Evolutionary conservation across 768 basidiomycete genomes (phyloP), one percentile per base, ranked within the genome.

Genomic region (Phaeolepiota aurea): DNA sequence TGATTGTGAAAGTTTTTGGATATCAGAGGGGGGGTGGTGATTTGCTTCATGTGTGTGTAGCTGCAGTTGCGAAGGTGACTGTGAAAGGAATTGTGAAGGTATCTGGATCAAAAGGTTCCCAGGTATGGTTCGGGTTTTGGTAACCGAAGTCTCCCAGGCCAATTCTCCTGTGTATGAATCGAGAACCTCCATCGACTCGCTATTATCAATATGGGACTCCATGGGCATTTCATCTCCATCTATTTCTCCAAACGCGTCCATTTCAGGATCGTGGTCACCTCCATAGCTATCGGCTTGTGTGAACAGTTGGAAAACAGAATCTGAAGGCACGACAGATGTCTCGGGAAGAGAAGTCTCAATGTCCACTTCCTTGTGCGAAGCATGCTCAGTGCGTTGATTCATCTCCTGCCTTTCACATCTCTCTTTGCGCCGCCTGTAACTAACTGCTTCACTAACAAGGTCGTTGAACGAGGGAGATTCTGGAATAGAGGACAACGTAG

Each of bases 381-480:
- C 7, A 28, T 28, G 7, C n/a, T 28, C n/a, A n/a, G n/a, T 28
- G n/a, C n/a, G 7, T 7, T 28, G 25, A 28, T 28, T 28, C 25
- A 7, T 35, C 33, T 35, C 25, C n/a, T 7, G n/a, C n/a, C n/a
- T n/a, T 28, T n/a, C 25, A n/a, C 25, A 7, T 7, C 25, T 7
- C 7, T 28, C 25, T 36, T 22, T 22, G 5, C 20, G 15, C 20
- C 21, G 15, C 19, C 20, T 18, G 21, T 5, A 20, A 22, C 20
- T 10, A n/a, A 44, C 34, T 21, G 43, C 45, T 37, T 44, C 44
- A n/a, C 28, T 33, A 11, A 53, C 45, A n/a, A 50, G 19, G 3
- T 35, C 16, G 36, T 40, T 55, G 38, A 54, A 55, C 2, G 48
- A 35, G 18, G 61, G 52, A 25, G 59, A 58, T 23, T 49, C 40